A percentile compares a stretch with the other conserved stretches of the same genome.
Evolutionary conservation across 1,284 basidiomycete species (phyloP).

Genomic region (Rhodotorula sp.): DNA sequence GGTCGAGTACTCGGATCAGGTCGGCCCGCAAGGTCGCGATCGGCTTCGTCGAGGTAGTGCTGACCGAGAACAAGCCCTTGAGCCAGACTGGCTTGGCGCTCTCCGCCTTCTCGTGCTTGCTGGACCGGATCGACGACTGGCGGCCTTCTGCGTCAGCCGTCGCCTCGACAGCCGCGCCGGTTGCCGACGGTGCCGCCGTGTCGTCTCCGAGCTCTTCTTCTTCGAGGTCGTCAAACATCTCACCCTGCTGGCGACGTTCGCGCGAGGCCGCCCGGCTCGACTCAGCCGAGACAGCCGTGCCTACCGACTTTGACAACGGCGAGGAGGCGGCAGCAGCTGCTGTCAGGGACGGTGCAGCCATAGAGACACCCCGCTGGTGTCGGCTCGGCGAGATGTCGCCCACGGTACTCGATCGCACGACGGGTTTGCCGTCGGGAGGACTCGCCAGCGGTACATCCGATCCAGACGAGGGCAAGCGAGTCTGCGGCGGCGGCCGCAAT

Average conservation of each 20-base stretch:
- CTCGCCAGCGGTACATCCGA: constrained; percentile 40
- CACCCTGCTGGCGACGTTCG: constrained; percentile 49
- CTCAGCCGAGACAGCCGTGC: not conserved
- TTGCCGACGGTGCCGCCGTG: not conserved
- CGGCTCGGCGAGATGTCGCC: constrained; percentile 41
- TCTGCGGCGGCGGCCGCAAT: constrained; percentile 5
- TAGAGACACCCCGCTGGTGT: constrained; percentile 33
- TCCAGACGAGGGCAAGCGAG: constrained; percentile 15
- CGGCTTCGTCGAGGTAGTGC: constrained; percentile 89
- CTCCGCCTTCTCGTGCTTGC: constrained; percentile 11
- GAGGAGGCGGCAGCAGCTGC: not conserved
- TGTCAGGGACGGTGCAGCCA: constrained; percentile 19
- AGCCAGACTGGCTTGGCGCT: constrained; percentile 42
- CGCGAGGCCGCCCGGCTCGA: constrained; percentile 44
- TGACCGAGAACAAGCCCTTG: constrained; percentile 61
- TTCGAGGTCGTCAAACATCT: constrained; percentile 32
- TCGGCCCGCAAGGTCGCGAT: constrained; percentile 78
- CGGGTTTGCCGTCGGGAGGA: constrained; percentile 35
- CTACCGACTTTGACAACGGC: constrained; percentile 7
- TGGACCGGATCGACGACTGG: constrained; percentile 31
- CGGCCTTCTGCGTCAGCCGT: constrained; percentile 14
- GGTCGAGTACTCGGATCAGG: constrained; percentile 80
- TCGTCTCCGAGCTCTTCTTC: constrained; percentile 25
- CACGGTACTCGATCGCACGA: constrained; percentile 40
- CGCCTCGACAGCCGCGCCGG: not conserved